Conservation (phyloP, 1,284 basidiomycete species). For the Ceratobasidium sp. region DNA sequence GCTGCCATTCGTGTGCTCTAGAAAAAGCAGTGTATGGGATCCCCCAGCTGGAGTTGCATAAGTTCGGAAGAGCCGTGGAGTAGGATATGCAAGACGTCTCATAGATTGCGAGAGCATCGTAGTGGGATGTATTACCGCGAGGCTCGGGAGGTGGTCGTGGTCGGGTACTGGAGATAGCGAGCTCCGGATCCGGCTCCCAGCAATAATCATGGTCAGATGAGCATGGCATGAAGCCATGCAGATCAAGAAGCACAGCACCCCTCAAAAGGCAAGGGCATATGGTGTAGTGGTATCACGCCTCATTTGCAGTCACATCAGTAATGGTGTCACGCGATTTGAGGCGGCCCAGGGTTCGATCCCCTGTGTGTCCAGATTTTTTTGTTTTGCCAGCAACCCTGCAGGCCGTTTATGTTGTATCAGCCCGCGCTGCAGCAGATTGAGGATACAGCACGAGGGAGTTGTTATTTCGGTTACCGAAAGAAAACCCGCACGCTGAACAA, state of each 20-base stretch:
- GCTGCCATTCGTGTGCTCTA: conserved; percentile 88
- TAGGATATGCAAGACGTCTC: neutral
- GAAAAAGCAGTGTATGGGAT: conserved; percentile 82
- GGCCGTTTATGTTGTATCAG: too few species aligned
- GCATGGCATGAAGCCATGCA: neutral
- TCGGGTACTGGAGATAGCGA: neutral
- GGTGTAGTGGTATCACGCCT: conserved; percentile 44
- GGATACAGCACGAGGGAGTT: too few species aligned
- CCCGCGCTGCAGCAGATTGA: too few species aligned
- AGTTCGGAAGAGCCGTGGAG: conserved; percentile 1
- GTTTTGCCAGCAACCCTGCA: neutral
- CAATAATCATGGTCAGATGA: conserved; percentile 32
- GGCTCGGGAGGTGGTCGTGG: neutral
- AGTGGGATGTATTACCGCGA: neutral
- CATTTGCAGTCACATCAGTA: conserved; percentile 23
- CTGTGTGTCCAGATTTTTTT: conserved; percentile 40
- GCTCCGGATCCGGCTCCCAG: conserved; percentile 27
- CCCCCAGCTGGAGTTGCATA: conserved; percentile 20
- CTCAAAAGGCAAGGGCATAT: conserved; percentile 38
- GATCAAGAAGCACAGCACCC: too few species aligned
- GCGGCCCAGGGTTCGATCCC: conserved; percentile 43
- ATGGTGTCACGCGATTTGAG: conserved; percentile 26
- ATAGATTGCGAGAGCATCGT: conserved; percentile 26
- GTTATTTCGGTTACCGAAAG: too few species aligned
- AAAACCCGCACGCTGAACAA: too few species aligned